phyloP scores from a whole-genome alignment of 192 early-diverging fungal species.

The Backusella psychrophila region DNA sequence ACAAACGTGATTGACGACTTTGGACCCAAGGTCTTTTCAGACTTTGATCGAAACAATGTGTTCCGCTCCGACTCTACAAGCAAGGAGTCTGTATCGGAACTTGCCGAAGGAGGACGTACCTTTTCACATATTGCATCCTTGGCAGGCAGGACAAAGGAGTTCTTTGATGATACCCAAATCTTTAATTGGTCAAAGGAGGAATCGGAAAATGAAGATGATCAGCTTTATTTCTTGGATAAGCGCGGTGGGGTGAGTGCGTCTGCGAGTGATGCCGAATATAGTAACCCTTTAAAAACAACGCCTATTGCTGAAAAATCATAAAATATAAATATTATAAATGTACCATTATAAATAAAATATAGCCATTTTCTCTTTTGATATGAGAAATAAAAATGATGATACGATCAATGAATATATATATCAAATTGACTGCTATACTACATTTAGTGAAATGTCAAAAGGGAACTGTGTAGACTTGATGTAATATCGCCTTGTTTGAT shows the following conservation, averaged over 20 bases:
- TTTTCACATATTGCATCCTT: conserved; percentile 36
- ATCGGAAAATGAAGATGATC: conserved; percentile 51
- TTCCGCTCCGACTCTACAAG: neutral
- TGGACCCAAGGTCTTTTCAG: conserved; percentile 73
- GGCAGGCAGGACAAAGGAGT: conserved; percentile 35
- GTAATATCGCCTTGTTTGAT: too few relatives aligned
- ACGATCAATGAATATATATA: too few relatives aligned
- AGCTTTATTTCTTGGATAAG: conserved; percentile 52
- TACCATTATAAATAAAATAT: neutral
- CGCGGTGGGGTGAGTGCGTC: neutral
- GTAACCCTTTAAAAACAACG: neutral
- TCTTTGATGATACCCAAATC: conserved; percentile 49
- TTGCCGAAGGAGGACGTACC: conserved; percentile 14
- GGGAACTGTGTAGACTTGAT: too few relatives aligned
- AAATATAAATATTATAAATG: neutral
- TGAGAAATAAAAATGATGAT: too few relatives aligned
- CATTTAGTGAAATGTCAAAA: too few relatives aligned
- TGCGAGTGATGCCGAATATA: neutral
- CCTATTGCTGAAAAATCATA: neutral
- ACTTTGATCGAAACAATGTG: conserved; percentile 53
- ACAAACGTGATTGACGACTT: conserved; percentile 81
- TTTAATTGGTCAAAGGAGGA: conserved; percentile 53
- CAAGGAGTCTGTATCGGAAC: conserved; percentile 11
- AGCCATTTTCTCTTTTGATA: too few relatives aligned
- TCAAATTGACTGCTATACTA: too few relatives aligned